Evolutionary conservation across 2,329 filamentous ascomycete species (phyloP).

Genomic region (Blastomyces percursus): DNA sequence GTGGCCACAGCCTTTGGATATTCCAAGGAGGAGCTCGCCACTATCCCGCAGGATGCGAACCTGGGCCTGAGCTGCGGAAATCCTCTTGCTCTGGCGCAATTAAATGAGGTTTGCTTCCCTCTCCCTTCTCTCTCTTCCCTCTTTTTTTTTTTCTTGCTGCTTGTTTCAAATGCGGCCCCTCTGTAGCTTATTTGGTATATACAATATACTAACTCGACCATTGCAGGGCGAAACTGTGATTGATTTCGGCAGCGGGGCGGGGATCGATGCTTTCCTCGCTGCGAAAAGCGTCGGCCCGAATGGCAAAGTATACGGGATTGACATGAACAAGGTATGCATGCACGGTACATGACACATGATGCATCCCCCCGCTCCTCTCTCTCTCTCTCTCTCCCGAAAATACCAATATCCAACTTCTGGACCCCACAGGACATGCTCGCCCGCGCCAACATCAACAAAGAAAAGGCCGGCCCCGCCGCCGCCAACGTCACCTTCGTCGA

Average conservation of each 20-base stretch:
- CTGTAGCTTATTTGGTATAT: not conserved
- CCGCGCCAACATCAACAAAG: constrained; percentile 38
- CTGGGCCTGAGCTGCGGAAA: constrained; percentile 47
- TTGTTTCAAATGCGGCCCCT: not conserved
- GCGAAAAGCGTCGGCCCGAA: constrained; percentile 39
- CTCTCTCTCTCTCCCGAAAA: no score
- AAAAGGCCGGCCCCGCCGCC: constrained; percentile 21
- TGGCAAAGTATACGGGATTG: constrained; percentile 46
- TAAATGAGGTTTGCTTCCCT: constrained; percentile 30
- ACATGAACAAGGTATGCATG: constrained; percentile 46
- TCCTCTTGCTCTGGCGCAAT: constrained; percentile 39
- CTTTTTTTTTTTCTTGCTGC: no score
- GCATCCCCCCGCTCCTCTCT: not conserved
- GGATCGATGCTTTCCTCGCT: constrained; percentile 49
- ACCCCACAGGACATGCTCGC: constrained; percentile 43
- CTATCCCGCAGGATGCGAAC: constrained; percentile 40
- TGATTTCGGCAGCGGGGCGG: constrained; percentile 48
- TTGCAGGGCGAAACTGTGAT: constrained; percentile 46
- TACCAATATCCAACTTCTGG: no score
- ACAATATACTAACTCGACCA: not conserved
- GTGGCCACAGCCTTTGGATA: constrained; percentile 47
- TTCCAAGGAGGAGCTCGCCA: constrained; percentile 37
- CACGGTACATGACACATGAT: not conserved
- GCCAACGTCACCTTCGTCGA: constrained; percentile 44
- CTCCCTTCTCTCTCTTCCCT: no score